These are phyloP conservation scores for Rhizopogon rudus DNA, from an alignment of 768 basidiomycete genomes.

Conservation along the genomic window DNA sequence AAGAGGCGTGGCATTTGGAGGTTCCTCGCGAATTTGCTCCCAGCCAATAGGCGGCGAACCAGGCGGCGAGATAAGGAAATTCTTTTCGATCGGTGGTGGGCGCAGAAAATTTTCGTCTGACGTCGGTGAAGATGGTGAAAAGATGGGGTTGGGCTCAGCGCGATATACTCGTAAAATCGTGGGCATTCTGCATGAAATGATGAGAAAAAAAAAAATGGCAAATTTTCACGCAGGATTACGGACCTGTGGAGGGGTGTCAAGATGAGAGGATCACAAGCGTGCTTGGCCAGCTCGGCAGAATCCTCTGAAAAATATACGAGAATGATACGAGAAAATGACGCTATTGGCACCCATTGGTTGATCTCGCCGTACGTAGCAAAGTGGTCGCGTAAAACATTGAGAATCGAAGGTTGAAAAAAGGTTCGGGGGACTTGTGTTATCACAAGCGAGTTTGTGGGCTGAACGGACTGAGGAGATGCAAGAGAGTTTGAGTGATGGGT, in stretches of 20 bases:
- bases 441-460: conserved; percentile 76
- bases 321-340: conserved; percentile 76
- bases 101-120: conserved; percentile 37
- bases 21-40: conserved; percentile 88
- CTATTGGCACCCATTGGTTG: conserved; percentile 88
- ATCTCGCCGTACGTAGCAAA: conserved; percentile 77
- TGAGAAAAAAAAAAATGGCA: conserved; percentile 1
- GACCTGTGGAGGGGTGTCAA: conserved; percentile 52
- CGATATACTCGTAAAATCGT: conserved; percentile 65
- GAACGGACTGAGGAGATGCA: neutral
- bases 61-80: conserved; percentile 97
- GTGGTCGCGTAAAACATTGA: conserved; percentile 62
- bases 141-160: conserved; percentile 64
- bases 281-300: conserved; percentile 64
- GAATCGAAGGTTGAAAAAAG: conserved; percentile 71
- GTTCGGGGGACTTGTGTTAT: conserved; percentile 71
- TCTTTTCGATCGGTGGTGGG: conserved; percentile 81
- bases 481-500: conserved; percentile 2
- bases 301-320: conserved; percentile 68
- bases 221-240: conserved; percentile 17
- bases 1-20: conserved; percentile 77
- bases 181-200: conserved; percentile 33
- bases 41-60: conserved; percentile 97
- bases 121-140: conserved; percentile 28
- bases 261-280: conserved; percentile 56